phyloP scores from a whole-genome alignment of 73 alveolate genomes.

The Paramecium bursaria region DNA sequence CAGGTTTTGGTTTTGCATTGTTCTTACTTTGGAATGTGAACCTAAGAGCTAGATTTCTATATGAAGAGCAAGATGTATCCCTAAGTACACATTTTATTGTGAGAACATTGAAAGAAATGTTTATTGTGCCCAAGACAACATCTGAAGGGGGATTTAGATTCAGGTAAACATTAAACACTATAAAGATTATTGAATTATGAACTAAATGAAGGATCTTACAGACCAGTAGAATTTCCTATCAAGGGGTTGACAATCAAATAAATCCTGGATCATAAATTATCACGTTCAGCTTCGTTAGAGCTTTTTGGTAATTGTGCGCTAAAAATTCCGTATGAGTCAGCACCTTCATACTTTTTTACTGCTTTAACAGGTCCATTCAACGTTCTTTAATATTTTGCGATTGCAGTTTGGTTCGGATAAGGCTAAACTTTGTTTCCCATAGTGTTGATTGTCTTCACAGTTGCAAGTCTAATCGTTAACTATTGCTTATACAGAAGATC shows the following conservation, averaged over 20 bases:
- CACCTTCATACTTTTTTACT: background rate
- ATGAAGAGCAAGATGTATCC: constrained; percentile 1
- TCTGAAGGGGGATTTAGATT: constrained; percentile 1
- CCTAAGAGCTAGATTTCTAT: background rate
- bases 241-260: constrained; percentile 3
- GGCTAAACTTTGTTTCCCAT: constrained; percentile 4
- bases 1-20: constrained; percentile 42
- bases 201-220: background rate
- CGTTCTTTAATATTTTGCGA: constrained; percentile 23
- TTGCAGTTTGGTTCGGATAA: constrained; percentile 47
- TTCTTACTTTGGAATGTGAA: constrained; percentile 23
- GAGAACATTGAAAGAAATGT: constrained; percentile 18
- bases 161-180: constrained; percentile 5
- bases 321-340: constrained; percentile 2
- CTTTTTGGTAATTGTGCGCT: constrained; percentile 35
- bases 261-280: background rate
- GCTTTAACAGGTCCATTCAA: constrained; percentile 34
- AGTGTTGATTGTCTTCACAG: background rate
- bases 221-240: constrained; percentile 31
- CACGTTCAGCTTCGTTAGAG: background rate
- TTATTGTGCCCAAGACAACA: background rate
- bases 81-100: constrained; percentile 38
- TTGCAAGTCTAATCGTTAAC: background rate
- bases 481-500: constrained; percentile 36
- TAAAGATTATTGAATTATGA: background rate